A percentile compares a stretch with the other conserved stretches of the same genome.
Conservation (phyloP, 371 early-diverging fungal species). For the Mucor velutinosus region DNA sequence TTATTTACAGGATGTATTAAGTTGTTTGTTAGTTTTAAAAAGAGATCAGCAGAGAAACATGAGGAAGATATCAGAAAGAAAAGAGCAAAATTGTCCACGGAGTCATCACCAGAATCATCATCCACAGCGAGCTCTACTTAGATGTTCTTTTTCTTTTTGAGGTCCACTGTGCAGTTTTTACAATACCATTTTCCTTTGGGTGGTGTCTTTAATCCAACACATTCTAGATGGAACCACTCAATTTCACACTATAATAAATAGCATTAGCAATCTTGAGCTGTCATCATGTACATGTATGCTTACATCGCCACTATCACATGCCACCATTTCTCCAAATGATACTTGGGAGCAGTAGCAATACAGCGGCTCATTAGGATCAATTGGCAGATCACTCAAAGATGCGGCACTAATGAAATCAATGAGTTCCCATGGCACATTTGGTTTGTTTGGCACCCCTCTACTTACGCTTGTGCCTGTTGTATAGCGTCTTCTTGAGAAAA, state of each 20-base stretch:
- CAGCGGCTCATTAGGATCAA: slow-evolving; percentile 94
- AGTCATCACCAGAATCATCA: neutral
- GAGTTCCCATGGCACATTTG: neutral
- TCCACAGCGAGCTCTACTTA: neutral
- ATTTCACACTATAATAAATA: slow-evolving; percentile 69
- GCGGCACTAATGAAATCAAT: slow-evolving; percentile 29
- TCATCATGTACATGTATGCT: slow-evolving; percentile 5
- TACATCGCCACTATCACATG: slow-evolving; percentile 92
- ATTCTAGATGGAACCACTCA: slow-evolving; percentile 96
- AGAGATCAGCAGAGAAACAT: slow-evolving; percentile 39
- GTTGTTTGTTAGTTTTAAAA: slow-evolving; percentile 39
- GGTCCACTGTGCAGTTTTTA: slow-evolving; percentile 62
- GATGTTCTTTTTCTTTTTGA: slow-evolving; percentile 56
- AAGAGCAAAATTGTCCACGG: neutral
- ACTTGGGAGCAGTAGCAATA: slow-evolving; percentile 96
- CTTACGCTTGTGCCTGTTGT: slow-evolving; percentile 48
- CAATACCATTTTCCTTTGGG: slow-evolving; percentile 96
- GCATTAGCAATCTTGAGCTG: neutral
- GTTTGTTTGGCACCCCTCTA: neutral
- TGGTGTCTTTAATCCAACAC: slow-evolving; percentile 81
- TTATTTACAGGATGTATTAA: neutral
- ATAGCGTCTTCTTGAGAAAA: slow-evolving; percentile 35
- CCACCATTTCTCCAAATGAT: slow-evolving; percentile 97
- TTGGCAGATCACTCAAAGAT: slow-evolving; percentile 69
- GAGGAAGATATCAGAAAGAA: slow-evolving; percentile 40